These are phyloP conservation scores for Trichomonas gallinae DNA, from an alignment of 208 protist species.

Conservation along the genomic window DNA sequence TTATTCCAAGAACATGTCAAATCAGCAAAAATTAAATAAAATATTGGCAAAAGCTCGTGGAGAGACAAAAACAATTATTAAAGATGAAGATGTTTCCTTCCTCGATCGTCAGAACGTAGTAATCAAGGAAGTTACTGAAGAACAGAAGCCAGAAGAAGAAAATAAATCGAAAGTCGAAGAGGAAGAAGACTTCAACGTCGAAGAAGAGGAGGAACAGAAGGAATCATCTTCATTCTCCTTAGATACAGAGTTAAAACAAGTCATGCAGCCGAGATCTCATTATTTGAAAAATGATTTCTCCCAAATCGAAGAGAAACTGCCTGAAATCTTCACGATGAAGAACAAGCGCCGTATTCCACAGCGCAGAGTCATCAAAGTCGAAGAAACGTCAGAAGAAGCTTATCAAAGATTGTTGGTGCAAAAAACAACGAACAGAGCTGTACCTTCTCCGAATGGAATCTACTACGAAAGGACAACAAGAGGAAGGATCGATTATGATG, in stretches of 20 bases:
- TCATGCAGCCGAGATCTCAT: not conserved
- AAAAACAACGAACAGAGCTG: too few relatives aligned
- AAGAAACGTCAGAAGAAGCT: not conserved
- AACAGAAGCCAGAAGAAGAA: not conserved
- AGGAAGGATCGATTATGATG: not conserved
- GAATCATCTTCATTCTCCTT: not conserved
- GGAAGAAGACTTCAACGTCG: not conserved
- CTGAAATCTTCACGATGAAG: not conserved
- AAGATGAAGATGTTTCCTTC: not conserved
- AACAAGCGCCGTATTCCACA: not conserved
- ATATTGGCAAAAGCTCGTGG: not conserved
- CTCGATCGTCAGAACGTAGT: not conserved
- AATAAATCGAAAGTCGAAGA: not conserved
- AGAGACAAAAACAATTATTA: not conserved
- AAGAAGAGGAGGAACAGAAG: not conserved
- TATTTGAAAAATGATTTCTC: not conserved
- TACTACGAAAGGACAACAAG: not conserved
- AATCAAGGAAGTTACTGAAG: not conserved
- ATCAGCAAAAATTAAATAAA: not conserved
- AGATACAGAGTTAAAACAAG: not conserved
- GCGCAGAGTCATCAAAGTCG: not conserved
- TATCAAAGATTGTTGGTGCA: not conserved
- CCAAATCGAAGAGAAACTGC: not conserved
- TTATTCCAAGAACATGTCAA: not conserved
- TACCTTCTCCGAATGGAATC: not conserved